Evolutionary conservation across 2,329 filamentous ascomycete genomes (phyloP).

Genomic region (Pseudogymnoascus sp.): DNA sequence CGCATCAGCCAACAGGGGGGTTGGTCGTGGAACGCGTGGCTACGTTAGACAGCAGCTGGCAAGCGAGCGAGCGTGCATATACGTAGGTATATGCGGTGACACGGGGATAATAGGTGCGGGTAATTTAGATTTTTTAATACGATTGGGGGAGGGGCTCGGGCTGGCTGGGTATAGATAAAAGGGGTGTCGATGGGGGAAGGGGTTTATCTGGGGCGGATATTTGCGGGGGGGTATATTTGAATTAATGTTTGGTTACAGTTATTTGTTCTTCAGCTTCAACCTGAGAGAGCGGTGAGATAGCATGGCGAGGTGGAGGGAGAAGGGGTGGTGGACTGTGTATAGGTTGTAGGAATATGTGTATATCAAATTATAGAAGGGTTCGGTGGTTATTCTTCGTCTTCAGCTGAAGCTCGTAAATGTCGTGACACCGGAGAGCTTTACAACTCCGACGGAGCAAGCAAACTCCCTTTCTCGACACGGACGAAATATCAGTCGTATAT

Average conservation of each 20-base stretch:
- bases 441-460: background rate
- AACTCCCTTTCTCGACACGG: no score
- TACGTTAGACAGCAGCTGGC: background rate
- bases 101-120: background rate
- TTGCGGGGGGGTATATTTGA: background rate
- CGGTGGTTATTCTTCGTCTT: background rate
- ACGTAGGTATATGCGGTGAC: background rate
- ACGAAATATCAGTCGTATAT: no score
- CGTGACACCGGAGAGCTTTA: background rate
- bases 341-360: background rate
- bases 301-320: background rate
- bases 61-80: background rate
- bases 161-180: background rate
- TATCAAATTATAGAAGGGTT: background rate
- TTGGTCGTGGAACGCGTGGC: background rate
- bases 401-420: background rate
- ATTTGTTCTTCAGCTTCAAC: background rate
- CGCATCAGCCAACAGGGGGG: no score
- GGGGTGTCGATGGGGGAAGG: no score
- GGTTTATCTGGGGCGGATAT: background rate
- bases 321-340: background rate
- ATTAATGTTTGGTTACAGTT: background rate
- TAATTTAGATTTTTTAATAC: background rate
- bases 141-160: background rate
- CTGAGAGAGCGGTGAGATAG: background rate